Evolutionary conservation across 2,329 filamentous ascomycete species (phyloP).

Genomic region (Ceratocystis eucalypticola): DNA sequence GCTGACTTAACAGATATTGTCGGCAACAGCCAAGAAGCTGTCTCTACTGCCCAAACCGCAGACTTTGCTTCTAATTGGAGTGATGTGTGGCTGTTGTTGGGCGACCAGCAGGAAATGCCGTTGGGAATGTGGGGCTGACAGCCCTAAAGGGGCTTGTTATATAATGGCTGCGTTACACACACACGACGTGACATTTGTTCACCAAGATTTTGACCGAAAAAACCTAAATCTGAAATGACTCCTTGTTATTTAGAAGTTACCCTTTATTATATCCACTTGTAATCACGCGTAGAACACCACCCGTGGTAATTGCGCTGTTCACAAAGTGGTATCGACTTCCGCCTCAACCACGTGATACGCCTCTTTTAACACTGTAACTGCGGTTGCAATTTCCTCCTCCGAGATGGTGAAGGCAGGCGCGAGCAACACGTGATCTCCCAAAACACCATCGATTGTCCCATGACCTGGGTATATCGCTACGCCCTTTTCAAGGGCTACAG

Average conservation of each 20-base stretch:
- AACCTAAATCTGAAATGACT: not conserved
- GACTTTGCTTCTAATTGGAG: conserved; percentile 14
- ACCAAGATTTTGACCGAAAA: not conserved
- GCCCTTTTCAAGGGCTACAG: conserved; percentile 23
- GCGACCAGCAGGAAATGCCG: conserved; percentile 2
- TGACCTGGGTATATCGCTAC: conserved; percentile 44
- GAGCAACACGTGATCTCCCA: conserved; percentile 56
- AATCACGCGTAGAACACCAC: not conserved
- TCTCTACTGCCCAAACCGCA: not conserved
- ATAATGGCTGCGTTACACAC: not conserved
- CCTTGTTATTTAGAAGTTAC: not conserved
- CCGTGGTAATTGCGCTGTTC: not conserved
- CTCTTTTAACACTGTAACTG: not conserved
- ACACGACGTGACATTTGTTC: not conserved
- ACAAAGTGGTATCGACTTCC: not conserved
- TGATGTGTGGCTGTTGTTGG: conserved; percentile 17
- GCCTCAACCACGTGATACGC: not conserved
- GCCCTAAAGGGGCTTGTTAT: not conserved
- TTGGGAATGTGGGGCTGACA: not conserved
- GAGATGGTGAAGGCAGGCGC: conserved; percentile 56
- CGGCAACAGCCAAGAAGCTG: not conserved
- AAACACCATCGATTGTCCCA: conserved; percentile 45
- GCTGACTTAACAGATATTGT: not conserved
- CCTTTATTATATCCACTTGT: not conserved
- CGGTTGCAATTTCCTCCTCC: conserved; percentile 36